Conservation (phyloP, 2,329 filamentous ascomycete species). For the Paecilomyces niveus region DNA sequence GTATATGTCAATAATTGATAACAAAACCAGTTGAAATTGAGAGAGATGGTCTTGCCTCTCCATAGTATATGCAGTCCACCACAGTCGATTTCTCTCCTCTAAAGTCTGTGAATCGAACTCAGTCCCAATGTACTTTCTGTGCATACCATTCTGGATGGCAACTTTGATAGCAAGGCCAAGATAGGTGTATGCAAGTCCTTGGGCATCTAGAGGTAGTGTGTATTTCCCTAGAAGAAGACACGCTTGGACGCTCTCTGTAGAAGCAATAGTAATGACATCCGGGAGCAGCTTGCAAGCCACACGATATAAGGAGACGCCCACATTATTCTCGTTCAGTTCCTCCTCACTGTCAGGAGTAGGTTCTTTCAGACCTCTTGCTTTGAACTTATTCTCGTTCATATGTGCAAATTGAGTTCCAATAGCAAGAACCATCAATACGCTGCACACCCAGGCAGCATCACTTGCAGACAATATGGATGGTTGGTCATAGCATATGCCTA, state of each 20-base stretch:
- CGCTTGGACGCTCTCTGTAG: conserved; percentile 52
- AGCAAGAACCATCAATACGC: conserved; percentile 36
- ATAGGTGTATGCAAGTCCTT: conserved; percentile 52
- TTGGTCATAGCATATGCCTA: conserved; percentile 32
- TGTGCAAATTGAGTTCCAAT: conserved; percentile 40
- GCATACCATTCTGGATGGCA: conserved; percentile 56
- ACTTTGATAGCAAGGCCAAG: conserved; percentile 50
- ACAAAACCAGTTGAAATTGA: background rate
- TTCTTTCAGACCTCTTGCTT: conserved; percentile 20
- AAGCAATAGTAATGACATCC: conserved; percentile 51
- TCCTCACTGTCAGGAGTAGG: conserved; percentile 24
- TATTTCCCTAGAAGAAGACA: conserved; percentile 52
- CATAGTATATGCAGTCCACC: conserved; percentile 52
- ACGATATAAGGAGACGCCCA: conserved; percentile 51
- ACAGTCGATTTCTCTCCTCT: conserved; percentile 51
- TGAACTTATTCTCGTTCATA: conserved; percentile 29
- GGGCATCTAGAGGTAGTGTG: conserved; percentile 49
- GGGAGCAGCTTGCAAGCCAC: conserved; percentile 49
- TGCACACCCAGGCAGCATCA: conserved; percentile 34
- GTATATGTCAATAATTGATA: conserved; percentile 5
- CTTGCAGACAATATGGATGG: conserved; percentile 26
- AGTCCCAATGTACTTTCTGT: conserved; percentile 44
- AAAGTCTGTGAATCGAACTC: conserved; percentile 42
- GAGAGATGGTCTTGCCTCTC: conserved; percentile 40
- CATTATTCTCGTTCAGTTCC: conserved; percentile 44